phyloP scores from a whole-genome alignment of 1,284 basidiomycete genomes.

The Moniliella sp. region DNA sequence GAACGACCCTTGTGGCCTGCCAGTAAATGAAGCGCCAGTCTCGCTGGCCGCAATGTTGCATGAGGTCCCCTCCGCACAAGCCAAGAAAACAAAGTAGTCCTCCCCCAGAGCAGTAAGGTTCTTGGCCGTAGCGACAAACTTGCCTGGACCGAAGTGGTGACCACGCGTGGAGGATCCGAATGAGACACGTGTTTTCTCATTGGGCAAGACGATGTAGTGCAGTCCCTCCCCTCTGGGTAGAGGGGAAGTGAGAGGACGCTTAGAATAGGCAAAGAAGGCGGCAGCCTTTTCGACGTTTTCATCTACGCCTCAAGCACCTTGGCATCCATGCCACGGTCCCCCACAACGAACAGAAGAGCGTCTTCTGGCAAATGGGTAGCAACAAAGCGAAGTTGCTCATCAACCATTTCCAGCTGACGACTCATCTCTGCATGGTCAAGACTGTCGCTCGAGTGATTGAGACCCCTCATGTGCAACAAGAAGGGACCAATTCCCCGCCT shows the following conservation, averaged over 20 bases:
- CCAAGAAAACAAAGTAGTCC: too few species aligned
- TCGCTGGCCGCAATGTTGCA: too few species aligned
- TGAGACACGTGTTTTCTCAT: too few species aligned
- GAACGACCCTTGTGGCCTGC: too few species aligned
- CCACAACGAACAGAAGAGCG: constrained; percentile 61
- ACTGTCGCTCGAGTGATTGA: constrained; percentile 89
- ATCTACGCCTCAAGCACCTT: constrained; percentile 85
- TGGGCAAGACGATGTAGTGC: too few species aligned
- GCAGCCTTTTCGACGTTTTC: constrained; percentile 62
- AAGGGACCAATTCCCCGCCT: constrained; percentile 50
- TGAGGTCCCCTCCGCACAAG: too few species aligned
- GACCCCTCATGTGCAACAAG: constrained; percentile 81
- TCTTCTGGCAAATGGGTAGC: not conserved
- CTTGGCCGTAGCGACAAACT: constrained; percentile 1
- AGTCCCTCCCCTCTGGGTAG: not conserved
- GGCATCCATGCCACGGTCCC: constrained; percentile 92
- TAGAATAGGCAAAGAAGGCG: constrained; percentile 46
- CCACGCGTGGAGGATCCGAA: too few species aligned
- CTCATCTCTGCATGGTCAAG: constrained; percentile 69
- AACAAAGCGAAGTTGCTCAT: constrained; percentile 2
- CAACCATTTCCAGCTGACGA: constrained; percentile 50
- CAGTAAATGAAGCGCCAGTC: too few species aligned
- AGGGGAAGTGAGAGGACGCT: not conserved
- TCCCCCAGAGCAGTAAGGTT: constrained; percentile 1
- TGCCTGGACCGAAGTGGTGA: too few species aligned